These are phyloP conservation scores for Parachlorella kessleri DNA, from an alignment of 139 green algal genomes.

Conservation along the genomic window DNA sequence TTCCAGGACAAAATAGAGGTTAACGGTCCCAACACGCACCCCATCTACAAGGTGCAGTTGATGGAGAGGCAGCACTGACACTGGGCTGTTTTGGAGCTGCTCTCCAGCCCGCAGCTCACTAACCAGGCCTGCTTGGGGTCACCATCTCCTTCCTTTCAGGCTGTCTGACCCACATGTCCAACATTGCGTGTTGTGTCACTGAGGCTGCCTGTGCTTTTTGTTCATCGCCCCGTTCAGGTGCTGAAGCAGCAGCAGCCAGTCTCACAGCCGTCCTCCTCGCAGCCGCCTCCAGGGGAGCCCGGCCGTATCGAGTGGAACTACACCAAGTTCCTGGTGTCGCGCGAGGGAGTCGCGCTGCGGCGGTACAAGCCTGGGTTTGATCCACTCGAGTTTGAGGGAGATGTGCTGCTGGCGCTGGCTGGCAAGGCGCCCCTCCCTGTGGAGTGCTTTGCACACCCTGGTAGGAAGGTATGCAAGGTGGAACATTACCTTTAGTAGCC, in stretches of 20 bases:
- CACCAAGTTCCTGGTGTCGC: slow-evolving; percentile 79
- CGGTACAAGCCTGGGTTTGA: slow-evolving; percentile 82
- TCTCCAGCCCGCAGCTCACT: too few species aligned
- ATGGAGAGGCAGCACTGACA: too few species aligned
- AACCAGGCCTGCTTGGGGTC: too few species aligned
- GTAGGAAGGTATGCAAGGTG: slow-evolving; percentile 81
- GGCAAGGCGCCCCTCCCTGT: slow-evolving; percentile 53
- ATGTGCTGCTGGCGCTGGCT: slow-evolving; percentile 72
- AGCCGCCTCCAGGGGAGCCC: slow-evolving; percentile 10
- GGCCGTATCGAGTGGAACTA: slow-evolving; percentile 73
- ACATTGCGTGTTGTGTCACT: background rate
- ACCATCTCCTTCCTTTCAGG: too few species aligned
- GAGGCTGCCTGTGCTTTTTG: background rate
- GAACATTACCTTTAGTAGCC: slow-evolving; percentile 29
- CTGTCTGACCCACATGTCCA: too few species aligned
- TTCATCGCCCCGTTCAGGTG: background rate
- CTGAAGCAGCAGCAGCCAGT: slow-evolving; percentile 60
- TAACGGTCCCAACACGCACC: slow-evolving; percentile 75
- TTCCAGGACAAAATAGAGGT: slow-evolving; percentile 41
- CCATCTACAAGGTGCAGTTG: slow-evolving; percentile 79
- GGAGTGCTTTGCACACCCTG: slow-evolving; percentile 78
- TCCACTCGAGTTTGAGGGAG: slow-evolving; percentile 74
- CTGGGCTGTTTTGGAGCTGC: too few species aligned
- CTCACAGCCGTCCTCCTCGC: slow-evolving; percentile 31
- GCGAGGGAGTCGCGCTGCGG: slow-evolving; percentile 70